phyloP scores from a whole-genome alignment of 2,329 filamentous ascomycete species.

The Gnomoniopsis smithogilvyi region DNA sequence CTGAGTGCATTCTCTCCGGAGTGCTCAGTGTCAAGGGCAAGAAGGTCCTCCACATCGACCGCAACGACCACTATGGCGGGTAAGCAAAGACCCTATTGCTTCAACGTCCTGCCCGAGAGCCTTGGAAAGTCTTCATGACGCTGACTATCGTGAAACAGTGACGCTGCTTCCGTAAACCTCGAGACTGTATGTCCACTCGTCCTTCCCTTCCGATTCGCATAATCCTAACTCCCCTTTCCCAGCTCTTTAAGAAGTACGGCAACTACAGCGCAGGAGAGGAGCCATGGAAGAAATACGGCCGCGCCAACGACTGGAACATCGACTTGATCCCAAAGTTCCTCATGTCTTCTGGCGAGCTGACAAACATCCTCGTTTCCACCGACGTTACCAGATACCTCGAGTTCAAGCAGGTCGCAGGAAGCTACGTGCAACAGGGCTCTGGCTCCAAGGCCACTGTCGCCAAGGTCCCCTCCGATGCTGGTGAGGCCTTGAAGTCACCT shows the following conservation, averaged over 20 bases:
- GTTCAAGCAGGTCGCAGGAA: slow-evolving; percentile 93
- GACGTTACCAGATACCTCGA: slow-evolving; percentile 86
- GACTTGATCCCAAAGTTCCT: slow-evolving; percentile 97
- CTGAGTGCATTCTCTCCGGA: slow-evolving; percentile 97
- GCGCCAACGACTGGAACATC: slow-evolving; percentile 98
- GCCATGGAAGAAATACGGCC: slow-evolving; percentile 97
- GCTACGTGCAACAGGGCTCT: slow-evolving; percentile 88
- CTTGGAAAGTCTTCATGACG: not conserved
- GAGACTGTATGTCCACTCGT: slow-evolving; percentile 65
- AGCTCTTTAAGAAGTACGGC: slow-evolving; percentile 97
- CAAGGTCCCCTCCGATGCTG: slow-evolving; percentile 93
- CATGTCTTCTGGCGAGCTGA: slow-evolving; percentile 97
- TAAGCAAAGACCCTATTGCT: slow-evolving; percentile 45
- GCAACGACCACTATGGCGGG: slow-evolving; percentile 98
- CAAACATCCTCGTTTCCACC: slow-evolving; percentile 96
- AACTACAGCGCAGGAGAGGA: slow-evolving; percentile 76
- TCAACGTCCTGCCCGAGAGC: not conserved
- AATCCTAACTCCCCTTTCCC: slow-evolving; percentile 1
- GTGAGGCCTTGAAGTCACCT: slow-evolving; percentile 85
- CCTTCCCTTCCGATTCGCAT: slow-evolving; percentile 14
- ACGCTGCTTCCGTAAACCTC: slow-evolving; percentile 95
- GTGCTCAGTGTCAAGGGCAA: slow-evolving; percentile 84
- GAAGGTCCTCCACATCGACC: slow-evolving; percentile 98
- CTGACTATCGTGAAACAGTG: slow-evolving; percentile 47
- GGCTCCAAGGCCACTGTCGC: slow-evolving; percentile 85